Percentiles rank a stretch among this genome's conserved stretches.
These are phyloP conservation scores for Ophiorrhiza pumila DNA, from an alignment of 257 asterid species.

Conservation along the genomic window DNA sequence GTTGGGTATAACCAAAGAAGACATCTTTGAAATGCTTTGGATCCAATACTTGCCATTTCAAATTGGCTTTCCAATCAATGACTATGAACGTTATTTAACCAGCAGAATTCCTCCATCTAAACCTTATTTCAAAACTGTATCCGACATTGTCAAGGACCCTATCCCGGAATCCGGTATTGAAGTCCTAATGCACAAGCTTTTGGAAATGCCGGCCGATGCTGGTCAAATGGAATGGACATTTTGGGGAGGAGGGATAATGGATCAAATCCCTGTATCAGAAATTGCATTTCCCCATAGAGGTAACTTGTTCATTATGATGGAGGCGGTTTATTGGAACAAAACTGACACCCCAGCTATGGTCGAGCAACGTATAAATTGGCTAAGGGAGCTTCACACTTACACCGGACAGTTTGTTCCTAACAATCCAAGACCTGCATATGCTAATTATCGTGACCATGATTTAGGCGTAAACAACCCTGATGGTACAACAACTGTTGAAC, in stretches of 20 bases:
- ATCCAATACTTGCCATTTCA: background rate
- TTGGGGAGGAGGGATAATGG: conserved; percentile 10
- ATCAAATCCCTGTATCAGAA: background rate
- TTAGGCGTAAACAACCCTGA: conserved; percentile 8
- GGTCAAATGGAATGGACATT: conserved; percentile 1
- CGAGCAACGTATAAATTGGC: background rate
- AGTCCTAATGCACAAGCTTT: background rate
- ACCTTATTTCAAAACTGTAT: background rate
- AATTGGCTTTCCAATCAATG: background rate
- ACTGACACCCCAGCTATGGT: background rate
- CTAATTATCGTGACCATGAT: conserved; percentile 15
- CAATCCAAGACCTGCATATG: conserved; percentile 5
- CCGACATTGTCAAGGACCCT: background rate
- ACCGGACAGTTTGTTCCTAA: conserved; percentile 2
- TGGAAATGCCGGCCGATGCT: background rate
- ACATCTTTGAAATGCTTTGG: conserved; percentile 1
- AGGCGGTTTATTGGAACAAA: conserved; percentile 1
- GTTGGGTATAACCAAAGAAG: background rate
- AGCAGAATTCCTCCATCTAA: background rate
- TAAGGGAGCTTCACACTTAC: background rate
- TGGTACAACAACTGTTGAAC: conserved; percentile 4
- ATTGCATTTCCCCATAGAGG: conserved; percentile 8
- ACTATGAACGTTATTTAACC: background rate
- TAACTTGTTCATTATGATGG: background rate
- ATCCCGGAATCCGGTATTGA: background rate